Base-by-base conservation (phyloP, 2,329 filamentous ascomycete genomes). In the Claviceps pusilla region DNA sequence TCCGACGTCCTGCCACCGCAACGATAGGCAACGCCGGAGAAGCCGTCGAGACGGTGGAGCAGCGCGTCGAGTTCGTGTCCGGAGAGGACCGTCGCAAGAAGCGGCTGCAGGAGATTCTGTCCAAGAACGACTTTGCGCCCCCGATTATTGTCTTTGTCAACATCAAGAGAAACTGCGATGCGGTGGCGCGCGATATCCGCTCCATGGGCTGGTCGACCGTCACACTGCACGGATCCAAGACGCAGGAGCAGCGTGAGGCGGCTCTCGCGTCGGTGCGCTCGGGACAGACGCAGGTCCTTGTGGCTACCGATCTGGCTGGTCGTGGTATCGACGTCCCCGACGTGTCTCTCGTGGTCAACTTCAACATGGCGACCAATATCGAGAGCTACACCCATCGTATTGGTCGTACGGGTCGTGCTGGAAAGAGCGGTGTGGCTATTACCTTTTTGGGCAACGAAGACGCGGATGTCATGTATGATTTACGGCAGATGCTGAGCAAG, bases 111-210 rank as follows among this genome's bases (percentile, higher is more conserved):
- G 89, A 97, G 64, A 93, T 98, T 57, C 81, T 98, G 43, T 75
- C 79, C 50, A 89, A 86, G 1, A 77, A 83, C 60, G 84, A 89
- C 60, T 97, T 90, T 70, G 76, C 79, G 7, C 81, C 91, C 9
- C 93, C 93, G 16, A 95, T 98, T 68, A 98, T 98, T 63, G 90
- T 98, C 59, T 98, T 98, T 68, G 93, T 98, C 79, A 98, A 98
- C 71, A 96, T 97, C 82, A 97, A 97, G 73, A 87, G 90, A 62
- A 97, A 97, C 73, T 97, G 91, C 73, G 93, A 98, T 68, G 87
- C 89, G 56, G 86, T 98, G 50, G 91, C 91, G 3, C 81, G 88
- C 57, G 91, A 97, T 65, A 93, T 98, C 74, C 93, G 95, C 66
- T 80, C 86, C 52, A 93, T 93, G 83, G 93, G 93, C 62, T 93